Base-by-base conservation (phyloP, 768 basidiomycete species). In the Kwoniella newhampshirensis region DNA sequence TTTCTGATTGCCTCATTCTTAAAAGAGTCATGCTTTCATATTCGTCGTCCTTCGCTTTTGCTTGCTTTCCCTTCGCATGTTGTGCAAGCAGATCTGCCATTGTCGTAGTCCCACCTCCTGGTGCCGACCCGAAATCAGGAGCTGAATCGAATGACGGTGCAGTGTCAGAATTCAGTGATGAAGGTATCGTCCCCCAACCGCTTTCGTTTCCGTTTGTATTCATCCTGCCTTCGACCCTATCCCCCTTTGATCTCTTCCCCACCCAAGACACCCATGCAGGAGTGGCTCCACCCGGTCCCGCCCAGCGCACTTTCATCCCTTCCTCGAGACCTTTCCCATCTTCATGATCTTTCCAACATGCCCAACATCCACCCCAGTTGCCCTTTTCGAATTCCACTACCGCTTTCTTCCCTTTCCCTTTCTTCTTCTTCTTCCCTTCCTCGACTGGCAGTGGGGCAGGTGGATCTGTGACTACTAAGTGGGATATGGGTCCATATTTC, bases 1-100 rank as follows among this genome's bases (percentile, higher is more conserved):
- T 59, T 49, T 76, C 75, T 47, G 64, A 36, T 56, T 74, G 70
- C 28, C 72, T 62, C 70, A 76, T 73, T 51, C 52, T 50, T 39
- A 76, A 66, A 48, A 76, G 57, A n/a, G 70, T 73, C 66, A 68
- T 71, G 58, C 67, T 71, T 52, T 76, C 75, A 39, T 60, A 75
- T n/a, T 71, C 67, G 20, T 63, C 47, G 37, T 59, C 45, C 21
- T 32, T 54, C 18, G 32, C 13, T 44, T 48, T 42, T 41, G 36
- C 36, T 43, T 52, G 58, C 37, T 54, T 47, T n/a, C 43, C 26
- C 30, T 61, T 51, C 27, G 25, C 45, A 50, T 65, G 70, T 12
- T 44, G 30, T 7, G 58, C 45, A 11, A 70, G 17, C 13, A 70
- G 52, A 18, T 60, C 66, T 25, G 60, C 58, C 68, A 70, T 70